Evolutionary conservation across 2,329 filamentous ascomycete genomes (phyloP).

Genomic region (Metarhizium humberi): DNA sequence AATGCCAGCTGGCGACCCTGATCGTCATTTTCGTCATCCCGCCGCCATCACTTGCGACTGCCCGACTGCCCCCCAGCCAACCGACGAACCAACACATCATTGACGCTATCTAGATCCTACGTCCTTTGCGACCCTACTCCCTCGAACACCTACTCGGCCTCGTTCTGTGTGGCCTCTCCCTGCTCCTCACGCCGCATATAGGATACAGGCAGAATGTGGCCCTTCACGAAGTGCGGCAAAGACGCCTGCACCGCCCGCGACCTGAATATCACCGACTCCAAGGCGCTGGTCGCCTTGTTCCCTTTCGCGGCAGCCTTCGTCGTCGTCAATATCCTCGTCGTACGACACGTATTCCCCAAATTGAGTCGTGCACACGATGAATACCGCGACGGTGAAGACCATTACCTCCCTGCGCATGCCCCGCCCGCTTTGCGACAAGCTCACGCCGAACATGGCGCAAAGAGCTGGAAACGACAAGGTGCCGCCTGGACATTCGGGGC

Average conservation of each 20-base stretch:
- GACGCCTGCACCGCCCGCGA: constrained; percentile 44
- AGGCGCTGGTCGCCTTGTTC: constrained; percentile 49
- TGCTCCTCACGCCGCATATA: background rate
- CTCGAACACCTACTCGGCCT: background rate
- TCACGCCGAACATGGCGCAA: constrained; percentile 48
- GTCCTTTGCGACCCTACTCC: background rate
- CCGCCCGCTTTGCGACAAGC: constrained; percentile 48
- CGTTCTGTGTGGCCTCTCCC: background rate
- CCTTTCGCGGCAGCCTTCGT: constrained; percentile 66
- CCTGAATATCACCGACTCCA: constrained; percentile 30
- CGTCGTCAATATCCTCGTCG: constrained; percentile 51
- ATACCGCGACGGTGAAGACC: constrained; percentile 45
- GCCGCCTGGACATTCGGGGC: constrained; percentile 62
- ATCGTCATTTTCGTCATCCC: background rate
- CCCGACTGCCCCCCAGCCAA: background rate
- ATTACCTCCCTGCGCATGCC: constrained; percentile 53
- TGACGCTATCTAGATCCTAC: background rate
- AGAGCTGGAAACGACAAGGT: constrained; percentile 39
- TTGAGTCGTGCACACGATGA: constrained; percentile 47
- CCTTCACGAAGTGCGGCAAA: constrained; percentile 40
- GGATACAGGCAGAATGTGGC: constrained; percentile 23
- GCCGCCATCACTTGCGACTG: no score
- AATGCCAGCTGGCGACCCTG: background rate
- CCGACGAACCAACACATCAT: background rate
- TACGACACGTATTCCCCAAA: constrained; percentile 62